Percentiles rank a stretch among this genome's conserved stretches.
phyloP scores from a whole-genome alignment of 768 basidiomycete species.

The Chalciporus pseudorubinellus region DNA sequence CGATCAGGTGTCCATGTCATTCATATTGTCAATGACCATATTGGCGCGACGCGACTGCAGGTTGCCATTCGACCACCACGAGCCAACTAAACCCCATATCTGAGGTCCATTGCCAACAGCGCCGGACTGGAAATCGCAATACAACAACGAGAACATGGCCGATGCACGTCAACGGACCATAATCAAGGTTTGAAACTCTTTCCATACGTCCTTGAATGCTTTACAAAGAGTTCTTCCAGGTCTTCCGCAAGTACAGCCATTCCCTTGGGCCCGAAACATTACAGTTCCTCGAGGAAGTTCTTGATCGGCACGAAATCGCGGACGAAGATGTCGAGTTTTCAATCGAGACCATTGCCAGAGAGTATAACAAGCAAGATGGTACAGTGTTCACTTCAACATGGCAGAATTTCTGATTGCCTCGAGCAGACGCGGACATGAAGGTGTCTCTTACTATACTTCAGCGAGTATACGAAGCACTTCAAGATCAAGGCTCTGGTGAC shows the following conservation, averaged over 20 bases:
- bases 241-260: conserved; percentile 86
- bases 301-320: conserved; percentile 67
- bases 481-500: conserved; percentile 53
- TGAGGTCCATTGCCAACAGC: neutral
- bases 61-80: neutral
- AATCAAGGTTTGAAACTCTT: conserved; percentile 37
- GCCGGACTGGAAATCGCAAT: neutral
- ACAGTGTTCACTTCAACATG: conserved; percentile 11
- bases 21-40: neutral
- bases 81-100: neutral
- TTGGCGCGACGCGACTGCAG: neutral
- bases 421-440: conserved; percentile 76
- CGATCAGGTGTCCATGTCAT: too few relatives aligned
- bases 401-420: neutral
- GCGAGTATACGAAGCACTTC: conserved; percentile 73
- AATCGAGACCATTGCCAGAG: conserved; percentile 77
- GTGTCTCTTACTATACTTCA: conserved; percentile 65
- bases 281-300: conserved; percentile 65
- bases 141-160: conserved; percentile 28
- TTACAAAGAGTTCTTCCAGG: conserved; percentile 39
- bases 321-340: conserved; percentile 71
- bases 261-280: conserved; percentile 80
- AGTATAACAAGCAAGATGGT: conserved; percentile 91
- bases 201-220: neutral
- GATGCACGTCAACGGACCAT: conserved; percentile 40